Base-by-base conservation (phyloP, 2,329 filamentous ascomycete species). In the Venturiaceae sp. region DNA sequence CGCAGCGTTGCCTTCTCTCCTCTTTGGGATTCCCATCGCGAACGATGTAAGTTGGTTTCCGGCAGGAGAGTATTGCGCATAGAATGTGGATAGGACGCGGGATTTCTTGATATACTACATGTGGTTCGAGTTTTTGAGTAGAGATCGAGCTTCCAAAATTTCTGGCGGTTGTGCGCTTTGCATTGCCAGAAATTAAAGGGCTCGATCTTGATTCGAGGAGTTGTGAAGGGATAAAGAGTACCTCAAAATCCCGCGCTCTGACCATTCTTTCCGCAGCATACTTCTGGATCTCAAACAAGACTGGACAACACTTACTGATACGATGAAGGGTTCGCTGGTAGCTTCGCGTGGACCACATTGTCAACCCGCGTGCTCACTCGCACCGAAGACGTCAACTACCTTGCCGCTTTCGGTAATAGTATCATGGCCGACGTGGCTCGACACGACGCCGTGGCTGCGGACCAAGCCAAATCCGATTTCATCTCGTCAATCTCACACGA, bases 341-440 rank as follows among this genome's bases (percentile, higher is more conserved):
- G 57, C 68, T 23, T 72, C 67, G 68, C 60, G 68, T 8, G 69
- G 69, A 53, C 37, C 5, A 28, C 46, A 11, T 30, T 26, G 7
- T 69, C 72, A 1, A 74, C 72, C 0, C 74, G 77, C 2, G 66
- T 73, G 2, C 77, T 83, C 36, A 74, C 74, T 0, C 62, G 70
- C 1, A 69, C 75, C 26, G 72, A 75, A 5, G 81, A 83, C 36
- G 70, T 84, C 2, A 77, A 72, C 13, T 80, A 78, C 33, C 69
- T 83, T 5, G 68, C 71, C 4, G 78, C 77, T 0, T 82, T 83
- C 61, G 76, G 76, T 0, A 77, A 79, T 57, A 76, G 78, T 0
- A 78, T 82, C 16, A 83, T 83, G 73, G 75, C 79, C 0, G 82
- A 85, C 57, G 70, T 85, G 0, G 75, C 77, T 0, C 73, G 78